phyloP scores from a whole-genome alignment of 75 land plant species.

The Selaginella tamariscina region DNA sequence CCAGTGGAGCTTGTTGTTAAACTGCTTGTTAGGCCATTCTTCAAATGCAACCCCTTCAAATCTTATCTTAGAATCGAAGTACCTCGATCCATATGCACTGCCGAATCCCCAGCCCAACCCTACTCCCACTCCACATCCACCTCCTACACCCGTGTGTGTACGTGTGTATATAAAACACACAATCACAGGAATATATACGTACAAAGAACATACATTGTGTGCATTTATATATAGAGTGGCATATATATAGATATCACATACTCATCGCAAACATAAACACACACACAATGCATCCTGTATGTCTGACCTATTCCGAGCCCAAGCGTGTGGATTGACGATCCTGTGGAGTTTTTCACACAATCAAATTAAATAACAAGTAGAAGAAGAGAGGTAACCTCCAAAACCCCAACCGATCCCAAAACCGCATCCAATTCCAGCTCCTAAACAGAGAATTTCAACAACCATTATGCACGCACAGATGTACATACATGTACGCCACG shows the following conservation, averaged over 20 bases:
- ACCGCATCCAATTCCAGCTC: conserved; percentile 56
- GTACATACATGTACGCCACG: no score
- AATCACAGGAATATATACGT: no score
- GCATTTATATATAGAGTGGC: neutral
- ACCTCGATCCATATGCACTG: conserved; percentile 65
- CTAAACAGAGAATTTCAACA: conserved; percentile 15
- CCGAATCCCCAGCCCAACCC: conserved; percentile 98
- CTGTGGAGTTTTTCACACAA: conserved; percentile 23
- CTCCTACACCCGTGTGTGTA: no score
- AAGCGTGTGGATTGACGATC: conserved; percentile 43
- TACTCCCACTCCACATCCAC: conserved; percentile 87
- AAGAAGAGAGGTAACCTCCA: conserved; percentile 33
- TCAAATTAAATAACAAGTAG: neutral
- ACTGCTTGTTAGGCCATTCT: no score
- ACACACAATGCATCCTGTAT: no score
- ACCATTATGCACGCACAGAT: no score
- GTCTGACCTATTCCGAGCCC: conserved; percentile 57
- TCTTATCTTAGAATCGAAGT: conserved; percentile 40
- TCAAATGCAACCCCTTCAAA: conserved; percentile 64
- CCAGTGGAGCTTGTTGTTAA: no score
- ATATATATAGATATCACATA: no score
- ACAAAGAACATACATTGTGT: no score
- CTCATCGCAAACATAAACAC: no score
- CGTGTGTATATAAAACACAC: no score
- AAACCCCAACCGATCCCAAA: conserved; percentile 70